These are phyloP conservation scores for Sporothrix luriei DNA, from an alignment of 2,329 filamentous ascomycete species.

Conservation along the genomic window DNA sequence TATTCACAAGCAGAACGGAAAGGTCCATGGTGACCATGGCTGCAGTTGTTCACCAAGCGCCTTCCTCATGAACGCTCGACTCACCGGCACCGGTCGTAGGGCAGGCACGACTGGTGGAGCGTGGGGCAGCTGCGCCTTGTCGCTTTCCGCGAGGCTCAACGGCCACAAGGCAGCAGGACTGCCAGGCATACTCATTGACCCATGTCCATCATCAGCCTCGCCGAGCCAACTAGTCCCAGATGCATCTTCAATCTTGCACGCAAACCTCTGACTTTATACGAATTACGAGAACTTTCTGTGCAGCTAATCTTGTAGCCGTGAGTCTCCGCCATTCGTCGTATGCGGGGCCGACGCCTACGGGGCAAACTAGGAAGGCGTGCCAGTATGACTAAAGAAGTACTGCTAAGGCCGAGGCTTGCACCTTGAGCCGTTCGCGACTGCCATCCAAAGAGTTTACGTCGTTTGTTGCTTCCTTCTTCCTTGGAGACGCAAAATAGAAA, in stretches of 20 bases:
- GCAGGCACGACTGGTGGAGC: conserved; percentile 11
- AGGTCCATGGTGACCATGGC: not conserved
- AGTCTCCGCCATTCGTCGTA: not conserved
- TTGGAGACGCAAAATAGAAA: not conserved
- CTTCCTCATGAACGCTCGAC: not conserved
- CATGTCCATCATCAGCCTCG: not conserved
- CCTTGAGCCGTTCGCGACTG: conserved; percentile 13
- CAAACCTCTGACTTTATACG: no score
- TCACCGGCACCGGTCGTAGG: not conserved
- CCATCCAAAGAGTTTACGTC: not conserved
- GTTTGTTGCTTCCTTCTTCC: not conserved
- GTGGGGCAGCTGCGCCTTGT: conserved; percentile 9
- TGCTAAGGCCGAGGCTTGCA: conserved; percentile 14
- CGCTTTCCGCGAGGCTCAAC: not conserved
- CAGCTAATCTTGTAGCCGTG: not conserved
- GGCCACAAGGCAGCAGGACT: not conserved
- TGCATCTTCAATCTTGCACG: not conserved
- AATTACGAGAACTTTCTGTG: not conserved
- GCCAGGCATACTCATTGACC: not conserved
- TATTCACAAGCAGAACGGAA: not conserved
- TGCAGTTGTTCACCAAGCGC: not conserved
- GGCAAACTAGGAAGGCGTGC: conserved; percentile 7
- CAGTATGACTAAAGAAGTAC: conserved; percentile 7
- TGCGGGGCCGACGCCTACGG: conserved; percentile 19
- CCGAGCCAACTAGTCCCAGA: not conserved